phyloP scores from a whole-genome alignment of 2,329 filamentous ascomycete species.

The Thermoascus crustaceus region DNA sequence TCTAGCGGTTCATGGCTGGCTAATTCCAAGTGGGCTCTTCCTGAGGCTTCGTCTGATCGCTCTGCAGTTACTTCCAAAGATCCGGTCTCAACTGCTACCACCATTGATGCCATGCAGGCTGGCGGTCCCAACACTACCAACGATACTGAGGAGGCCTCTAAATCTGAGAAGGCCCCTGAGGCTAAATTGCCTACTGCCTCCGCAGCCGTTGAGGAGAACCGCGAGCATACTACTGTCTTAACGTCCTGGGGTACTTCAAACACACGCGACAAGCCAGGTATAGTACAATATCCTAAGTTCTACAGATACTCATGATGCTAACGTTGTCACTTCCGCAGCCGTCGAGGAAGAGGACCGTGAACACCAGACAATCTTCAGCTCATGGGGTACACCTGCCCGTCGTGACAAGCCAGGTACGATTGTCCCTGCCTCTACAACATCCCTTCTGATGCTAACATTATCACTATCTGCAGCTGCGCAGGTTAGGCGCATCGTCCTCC shows the following conservation, averaged over 20 bases:
- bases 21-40: background rate
- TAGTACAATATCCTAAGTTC: no score
- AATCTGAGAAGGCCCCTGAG: no score
- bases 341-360: constrained; percentile 22
- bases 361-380: constrained; percentile 20
- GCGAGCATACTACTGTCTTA: no score
- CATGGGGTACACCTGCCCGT: constrained; percentile 21
- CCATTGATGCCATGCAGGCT: constrained; percentile 8
- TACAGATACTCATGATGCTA: no score
- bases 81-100: background rate
- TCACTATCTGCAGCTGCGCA: constrained; percentile 13
- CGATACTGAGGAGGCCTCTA: background rate
- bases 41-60: background rate
- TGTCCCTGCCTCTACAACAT: background rate
- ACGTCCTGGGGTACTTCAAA: no score
- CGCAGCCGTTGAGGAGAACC: no score
- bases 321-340: background rate
- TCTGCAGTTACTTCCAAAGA: no score
- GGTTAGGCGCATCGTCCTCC: constrained; percentile 26
- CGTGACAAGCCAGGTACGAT: constrained; percentile 21
- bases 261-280: no score
- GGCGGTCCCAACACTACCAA: constrained; percentile 4
- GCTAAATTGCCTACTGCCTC: no score
- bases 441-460: background rate
- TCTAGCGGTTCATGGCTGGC: no score